Evolutionary conservation across 2,329 filamentous ascomycete species (phyloP), one percentile per base, ranked within the genome.

Genomic region (Botrytis deweyae): DNA sequence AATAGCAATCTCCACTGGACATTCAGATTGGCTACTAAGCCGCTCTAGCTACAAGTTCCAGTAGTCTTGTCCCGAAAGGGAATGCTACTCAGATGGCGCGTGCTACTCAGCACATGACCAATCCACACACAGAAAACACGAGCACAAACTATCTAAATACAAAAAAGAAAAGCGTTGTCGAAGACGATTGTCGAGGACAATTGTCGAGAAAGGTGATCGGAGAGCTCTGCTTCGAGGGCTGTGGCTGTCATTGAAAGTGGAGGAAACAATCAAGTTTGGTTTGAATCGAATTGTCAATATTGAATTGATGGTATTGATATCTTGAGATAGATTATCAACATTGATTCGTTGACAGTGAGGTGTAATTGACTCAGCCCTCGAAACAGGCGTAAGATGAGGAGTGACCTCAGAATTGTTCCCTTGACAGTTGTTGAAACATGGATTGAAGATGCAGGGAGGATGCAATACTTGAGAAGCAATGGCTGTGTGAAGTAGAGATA

Each of bases 11-110:
- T 42, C 18, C 49, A 44, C 49, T 42, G 36, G 25, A 33, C 36
- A 69, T 58, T 69, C 49, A 44, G 49, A 69, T 69, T 33, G 25
- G 36, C 66, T 69, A 69, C 49, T 69, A n/a, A 44, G 66, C 66
- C 49, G 49, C 49, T 69, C 66, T 69, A 58, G 66, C 66, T 69
- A 69, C 49, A 69, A 33, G 66, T 42, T 25, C 49, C 20, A 58
- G 66, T n/a, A 69, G n/a, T 25, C 49, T 69, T 69, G n/a, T 42
- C 46, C 36, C 38, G 5, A 58, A 58, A 33, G n/a, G n/a, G 38
- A 33, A 58, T 58, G 49, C 66, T 44, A 58, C 38, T 58, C 22
- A 42, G 66, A 69, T 38, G n/a, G 10, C 14, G n/a, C 49, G 49
- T 58, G 38, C n/a, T 33, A 69, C 66, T 69, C 49, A 58, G 49